phyloP scores from a whole-genome alignment of 2,329 filamentous ascomycete species.

The Cytospora paraplurivora region DNA sequence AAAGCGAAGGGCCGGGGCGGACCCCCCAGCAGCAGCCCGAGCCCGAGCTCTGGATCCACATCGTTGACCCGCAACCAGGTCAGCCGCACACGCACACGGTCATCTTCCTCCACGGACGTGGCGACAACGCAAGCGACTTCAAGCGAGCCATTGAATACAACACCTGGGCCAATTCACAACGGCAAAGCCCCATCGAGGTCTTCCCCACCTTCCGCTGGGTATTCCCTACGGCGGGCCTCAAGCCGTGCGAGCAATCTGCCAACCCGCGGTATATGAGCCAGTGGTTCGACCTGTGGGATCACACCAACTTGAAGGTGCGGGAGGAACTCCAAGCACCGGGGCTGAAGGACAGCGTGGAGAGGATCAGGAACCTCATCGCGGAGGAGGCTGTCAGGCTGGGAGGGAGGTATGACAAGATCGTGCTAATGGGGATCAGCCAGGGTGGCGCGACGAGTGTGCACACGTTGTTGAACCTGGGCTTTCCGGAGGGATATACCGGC shows the following conservation, averaged over 20 bases:
- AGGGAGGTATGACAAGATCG: slow-evolving; percentile 42
- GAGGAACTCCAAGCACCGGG: slow-evolving; percentile 48
- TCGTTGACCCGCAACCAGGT: slow-evolving; percentile 26
- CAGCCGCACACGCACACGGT: slow-evolving; percentile 44
- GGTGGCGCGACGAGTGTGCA: slow-evolving; percentile 46
- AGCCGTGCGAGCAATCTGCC: slow-evolving; percentile 31
- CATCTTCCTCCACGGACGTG: slow-evolving; percentile 50
- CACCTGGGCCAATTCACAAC: slow-evolving; percentile 34
- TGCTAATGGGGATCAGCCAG: slow-evolving; percentile 51
- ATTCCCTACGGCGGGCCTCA: slow-evolving; percentile 42
- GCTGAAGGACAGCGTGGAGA: slow-evolving; percentile 41
- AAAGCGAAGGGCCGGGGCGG: slow-evolving; percentile 1
- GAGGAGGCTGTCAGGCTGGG: slow-evolving; percentile 41
- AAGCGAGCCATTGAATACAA: slow-evolving; percentile 34
- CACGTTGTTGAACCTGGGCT: slow-evolving; percentile 40
- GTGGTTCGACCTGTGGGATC: slow-evolving; percentile 56
- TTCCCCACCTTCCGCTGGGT: slow-evolving; percentile 53
- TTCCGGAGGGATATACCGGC: slow-evolving; percentile 26
- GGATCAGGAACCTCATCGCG: slow-evolving; percentile 39
- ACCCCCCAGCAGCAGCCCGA: not conserved
- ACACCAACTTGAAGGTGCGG: slow-evolving; percentile 42
- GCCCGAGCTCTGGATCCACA: slow-evolving; percentile 2
- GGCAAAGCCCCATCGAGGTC: slow-evolving; percentile 40
- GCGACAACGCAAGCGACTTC: slow-evolving; percentile 43
- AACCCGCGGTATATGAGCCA: slow-evolving; percentile 37